Evolutionary conservation across 257 asterid genomes (phyloP).

Genomic region (Jasminum sambac): DNA sequence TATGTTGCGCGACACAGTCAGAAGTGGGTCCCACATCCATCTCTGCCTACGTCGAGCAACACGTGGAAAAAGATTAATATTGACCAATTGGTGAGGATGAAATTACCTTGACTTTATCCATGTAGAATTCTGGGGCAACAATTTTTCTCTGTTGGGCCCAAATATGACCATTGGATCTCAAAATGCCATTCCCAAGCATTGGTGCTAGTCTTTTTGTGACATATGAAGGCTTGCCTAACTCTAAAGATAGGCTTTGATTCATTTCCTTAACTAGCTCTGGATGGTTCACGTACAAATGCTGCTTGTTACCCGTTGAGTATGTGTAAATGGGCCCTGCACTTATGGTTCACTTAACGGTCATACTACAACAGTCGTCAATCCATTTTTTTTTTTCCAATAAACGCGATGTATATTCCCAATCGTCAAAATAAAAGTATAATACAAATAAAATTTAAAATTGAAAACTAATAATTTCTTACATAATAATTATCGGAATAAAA

Average conservation of each 20-base stretch:
- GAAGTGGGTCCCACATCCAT: too few relatives aligned
- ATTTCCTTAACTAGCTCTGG: constrained; percentile 78
- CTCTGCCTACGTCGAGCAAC: not conserved
- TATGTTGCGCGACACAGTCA: too few relatives aligned
- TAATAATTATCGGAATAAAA: not conserved
- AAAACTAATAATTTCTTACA: too few relatives aligned
- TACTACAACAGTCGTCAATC: too few relatives aligned
- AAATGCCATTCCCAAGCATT: constrained; percentile 82
- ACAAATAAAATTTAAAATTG: too few relatives aligned
- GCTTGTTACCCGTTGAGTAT: constrained; percentile 73
- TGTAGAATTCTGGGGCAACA: constrained; percentile 75
- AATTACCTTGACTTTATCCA: constrained; percentile 82
- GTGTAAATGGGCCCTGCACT: constrained; percentile 62
- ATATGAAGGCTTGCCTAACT: constrained; percentile 74
- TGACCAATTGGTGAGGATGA: not conserved
- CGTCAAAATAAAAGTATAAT: too few relatives aligned
- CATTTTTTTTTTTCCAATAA: too few relatives aligned
- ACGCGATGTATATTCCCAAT: too few relatives aligned
- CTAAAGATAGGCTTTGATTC: constrained; percentile 48
- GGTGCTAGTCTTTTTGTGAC: constrained; percentile 86
- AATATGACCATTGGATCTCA: constrained; percentile 74
- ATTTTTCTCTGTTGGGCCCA: constrained; percentile 87
- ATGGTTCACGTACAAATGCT: constrained; percentile 72
- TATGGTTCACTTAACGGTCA: not conserved
- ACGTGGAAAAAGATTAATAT: not conserved